These are phyloP conservation scores for Gastrolobium bilobum DNA, from an alignment of 306 rosid species.

Conservation along the genomic window DNA sequence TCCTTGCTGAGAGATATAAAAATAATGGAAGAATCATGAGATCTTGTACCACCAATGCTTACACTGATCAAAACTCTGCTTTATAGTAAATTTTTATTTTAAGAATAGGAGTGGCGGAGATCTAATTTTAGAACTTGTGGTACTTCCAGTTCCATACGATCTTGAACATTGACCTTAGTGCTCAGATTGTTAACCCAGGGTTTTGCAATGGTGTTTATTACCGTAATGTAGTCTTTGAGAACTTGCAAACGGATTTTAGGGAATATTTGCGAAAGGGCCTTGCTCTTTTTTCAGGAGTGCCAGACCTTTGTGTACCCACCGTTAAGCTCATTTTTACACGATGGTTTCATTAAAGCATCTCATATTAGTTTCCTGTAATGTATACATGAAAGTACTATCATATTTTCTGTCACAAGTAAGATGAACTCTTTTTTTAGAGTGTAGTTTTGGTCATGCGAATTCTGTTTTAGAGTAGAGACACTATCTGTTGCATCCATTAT, in stretches of 20 bases:
- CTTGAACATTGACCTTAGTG: background rate
- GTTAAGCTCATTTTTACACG: background rate
- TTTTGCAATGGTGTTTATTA: background rate
- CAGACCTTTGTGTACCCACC: background rate
- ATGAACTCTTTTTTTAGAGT: background rate
- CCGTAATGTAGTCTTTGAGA: background rate
- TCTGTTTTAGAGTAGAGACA: background rate
- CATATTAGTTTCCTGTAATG: background rate
- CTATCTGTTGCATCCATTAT: background rate
- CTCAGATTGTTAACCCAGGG: background rate
- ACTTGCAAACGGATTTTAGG: background rate
- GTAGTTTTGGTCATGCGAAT: background rate
- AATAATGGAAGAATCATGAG: too few relatives aligned
- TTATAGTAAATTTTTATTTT: too few relatives aligned
- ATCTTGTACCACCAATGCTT: too few relatives aligned
- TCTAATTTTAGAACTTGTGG: too few relatives aligned
- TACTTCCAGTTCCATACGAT: too few relatives aligned
- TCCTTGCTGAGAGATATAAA: too few relatives aligned
- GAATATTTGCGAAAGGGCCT: background rate
- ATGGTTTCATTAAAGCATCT: background rate
- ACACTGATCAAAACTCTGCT: too few relatives aligned
- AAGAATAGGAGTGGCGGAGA: too few relatives aligned
- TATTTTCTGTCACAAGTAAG: background rate
- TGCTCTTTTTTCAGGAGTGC: background rate
- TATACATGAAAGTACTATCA: background rate